Evolutionary conservation across 2,329 filamentous ascomycete species (phyloP).

Genomic region (Colletotrichum coccodes): DNA sequence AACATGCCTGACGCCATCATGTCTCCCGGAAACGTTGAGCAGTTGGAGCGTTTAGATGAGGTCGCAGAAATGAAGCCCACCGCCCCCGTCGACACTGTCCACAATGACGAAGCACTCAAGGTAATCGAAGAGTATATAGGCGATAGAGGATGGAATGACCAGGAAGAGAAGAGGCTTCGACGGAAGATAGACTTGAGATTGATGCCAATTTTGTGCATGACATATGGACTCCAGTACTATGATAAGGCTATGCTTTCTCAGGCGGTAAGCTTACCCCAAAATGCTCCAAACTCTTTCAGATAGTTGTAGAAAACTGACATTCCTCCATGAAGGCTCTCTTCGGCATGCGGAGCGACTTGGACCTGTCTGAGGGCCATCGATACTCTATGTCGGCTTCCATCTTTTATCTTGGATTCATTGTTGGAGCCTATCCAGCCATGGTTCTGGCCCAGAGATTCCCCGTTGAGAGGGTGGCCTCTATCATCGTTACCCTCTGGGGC

Average conservation of each 20-base stretch:
- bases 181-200: constrained; percentile 54
- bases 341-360: constrained; percentile 40
- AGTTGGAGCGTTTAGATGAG: constrained; percentile 19
- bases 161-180: constrained; percentile 53
- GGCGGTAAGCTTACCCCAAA: constrained; percentile 47
- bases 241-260: constrained; percentile 38
- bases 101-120: constrained; percentile 51
- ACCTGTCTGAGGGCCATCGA: constrained; percentile 38
- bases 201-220: constrained; percentile 50
- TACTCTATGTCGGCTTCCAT: constrained; percentile 44
- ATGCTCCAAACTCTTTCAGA: too few relatives aligned
- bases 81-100: constrained; percentile 43
- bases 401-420: constrained; percentile 46
- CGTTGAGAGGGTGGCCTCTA: constrained; percentile 40
- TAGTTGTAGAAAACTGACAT: too few relatives aligned
- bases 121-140: constrained; percentile 53
- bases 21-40: constrained; percentile 30
- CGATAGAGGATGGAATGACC: constrained; percentile 51
- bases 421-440: constrained; percentile 44
- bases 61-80: neutral
- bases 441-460: constrained; percentile 42
- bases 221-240: constrained; percentile 44
- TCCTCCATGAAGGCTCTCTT: constrained; percentile 36
- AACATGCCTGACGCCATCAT: constrained; percentile 29
- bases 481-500: constrained; percentile 43